phyloP scores from a whole-genome alignment of 495 filamentous ascomycete genomes.

The Lasiosphaeria hispida region DNA sequence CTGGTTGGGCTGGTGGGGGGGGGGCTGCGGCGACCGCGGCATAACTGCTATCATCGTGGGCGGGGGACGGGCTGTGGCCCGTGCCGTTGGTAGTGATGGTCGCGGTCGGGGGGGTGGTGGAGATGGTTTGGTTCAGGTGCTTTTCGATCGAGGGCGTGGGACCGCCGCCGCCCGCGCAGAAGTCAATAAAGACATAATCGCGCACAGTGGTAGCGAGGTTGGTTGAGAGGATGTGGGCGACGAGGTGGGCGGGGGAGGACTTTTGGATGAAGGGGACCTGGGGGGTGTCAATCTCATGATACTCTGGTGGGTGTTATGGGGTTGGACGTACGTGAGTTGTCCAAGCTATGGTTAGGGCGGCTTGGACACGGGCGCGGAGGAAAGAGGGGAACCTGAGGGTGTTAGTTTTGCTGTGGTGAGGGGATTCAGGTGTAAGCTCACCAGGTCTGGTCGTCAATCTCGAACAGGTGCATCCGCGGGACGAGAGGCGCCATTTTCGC shows the following conservation, averaged over 20 bases:
- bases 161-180: constrained; percentile 72
- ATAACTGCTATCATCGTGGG: background rate
- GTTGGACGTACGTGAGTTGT: constrained; percentile 29
- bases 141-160: constrained; percentile 63
- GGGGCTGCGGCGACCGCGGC: constrained; percentile 18
- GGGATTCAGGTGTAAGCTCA: constrained; percentile 20
- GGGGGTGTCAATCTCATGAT: background rate
- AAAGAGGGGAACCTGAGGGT: constrained; percentile 51
- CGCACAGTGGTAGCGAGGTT: constrained; percentile 39
- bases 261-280: constrained; percentile 45
- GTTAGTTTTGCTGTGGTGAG: background rate
- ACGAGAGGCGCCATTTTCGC: constrained; percentile 46
- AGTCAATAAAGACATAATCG: constrained; percentile 62
- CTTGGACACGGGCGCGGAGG: constrained; percentile 50
- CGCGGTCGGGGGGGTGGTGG: constrained; percentile 1
- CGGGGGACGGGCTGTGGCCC: background rate
- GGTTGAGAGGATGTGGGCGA: constrained; percentile 46
- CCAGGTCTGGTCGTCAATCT: constrained; percentile 56
- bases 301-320: background rate
- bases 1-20: constrained; percentile 20
- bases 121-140: constrained; percentile 48
- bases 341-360: constrained; percentile 52
- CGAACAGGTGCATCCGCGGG: constrained; percentile 55
- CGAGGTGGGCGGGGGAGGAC: constrained; percentile 44
- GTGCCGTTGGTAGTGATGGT: constrained; percentile 26